A percentile compares a stretch with the other conserved stretches of the same genome.
These are phyloP conservation scores for Phlebiopsis gigantea DNA, from an alignment of 768 basidiomycete genomes.

Conservation along the genomic window DNA sequence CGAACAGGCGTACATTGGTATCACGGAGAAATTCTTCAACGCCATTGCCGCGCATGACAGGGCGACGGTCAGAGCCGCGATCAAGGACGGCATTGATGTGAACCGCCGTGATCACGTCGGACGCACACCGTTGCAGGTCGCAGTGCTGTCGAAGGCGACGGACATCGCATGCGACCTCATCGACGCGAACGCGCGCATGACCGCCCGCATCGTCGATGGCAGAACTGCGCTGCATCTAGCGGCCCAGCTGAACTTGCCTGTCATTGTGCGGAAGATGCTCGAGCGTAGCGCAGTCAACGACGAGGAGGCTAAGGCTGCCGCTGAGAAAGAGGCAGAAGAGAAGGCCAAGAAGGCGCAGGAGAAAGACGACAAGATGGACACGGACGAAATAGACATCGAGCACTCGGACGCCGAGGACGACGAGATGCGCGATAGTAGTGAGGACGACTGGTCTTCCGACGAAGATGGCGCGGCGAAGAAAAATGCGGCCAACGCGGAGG, in stretches of 20 bases:
- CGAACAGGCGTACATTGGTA: slow-evolving; percentile 53
- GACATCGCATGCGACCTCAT: slow-evolving; percentile 48
- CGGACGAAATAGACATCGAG: slow-evolving; percentile 12
- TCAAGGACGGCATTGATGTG: slow-evolving; percentile 40
- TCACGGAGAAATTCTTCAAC: slow-evolving; percentile 47
- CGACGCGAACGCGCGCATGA: slow-evolving; percentile 51
- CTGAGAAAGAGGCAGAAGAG: slow-evolving; percentile 21
- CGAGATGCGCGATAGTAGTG: slow-evolving; percentile 16
- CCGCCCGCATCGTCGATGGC: slow-evolving; percentile 52
- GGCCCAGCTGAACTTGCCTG: slow-evolving; percentile 39
- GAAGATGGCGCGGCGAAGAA: slow-evolving; percentile 30
- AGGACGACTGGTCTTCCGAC: slow-evolving; percentile 21
- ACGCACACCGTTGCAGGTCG: slow-evolving; percentile 54
- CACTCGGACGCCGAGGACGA: slow-evolving; percentile 5
- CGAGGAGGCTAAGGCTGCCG: slow-evolving; percentile 13
- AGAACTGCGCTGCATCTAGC: slow-evolving; percentile 52
- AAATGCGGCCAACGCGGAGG: slow-evolving; percentile 23
- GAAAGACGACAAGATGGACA: slow-evolving; percentile 7
- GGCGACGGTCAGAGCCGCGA: slow-evolving; percentile 31
- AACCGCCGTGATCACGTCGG: slow-evolving; percentile 59
- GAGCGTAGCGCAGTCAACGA: slow-evolving; percentile 37
- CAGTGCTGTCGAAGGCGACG: slow-evolving; percentile 40
- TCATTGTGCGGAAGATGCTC: slow-evolving; percentile 44
- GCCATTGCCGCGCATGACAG: slow-evolving; percentile 47
- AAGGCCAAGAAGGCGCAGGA: slow-evolving; percentile 14